A percentile compares a stretch with the other conserved stretches of the same genome.
phyloP scores from a whole-genome alignment of 2,329 filamentous ascomycete genomes.

The Pleurostoma richardsiae region DNA sequence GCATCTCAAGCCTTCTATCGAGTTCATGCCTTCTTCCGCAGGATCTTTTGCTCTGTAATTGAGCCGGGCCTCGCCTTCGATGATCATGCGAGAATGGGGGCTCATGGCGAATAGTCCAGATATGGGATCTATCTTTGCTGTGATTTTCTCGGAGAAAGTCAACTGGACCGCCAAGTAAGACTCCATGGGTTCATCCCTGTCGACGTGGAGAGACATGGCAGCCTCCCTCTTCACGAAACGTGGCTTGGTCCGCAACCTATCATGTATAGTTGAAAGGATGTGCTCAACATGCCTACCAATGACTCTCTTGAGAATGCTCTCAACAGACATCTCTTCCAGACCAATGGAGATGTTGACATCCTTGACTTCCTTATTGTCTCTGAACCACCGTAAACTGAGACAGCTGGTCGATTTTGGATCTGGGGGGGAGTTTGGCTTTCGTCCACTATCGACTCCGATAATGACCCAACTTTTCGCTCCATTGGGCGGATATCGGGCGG shows the following conservation, averaged over 20 bases:
- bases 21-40: conserved; percentile 48
- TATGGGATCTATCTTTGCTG: conserved; percentile 67
- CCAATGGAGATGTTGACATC: conserved; percentile 65
- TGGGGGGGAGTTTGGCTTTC: conserved; percentile 28
- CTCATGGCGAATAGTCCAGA: conserved; percentile 72
- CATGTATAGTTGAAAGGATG: conserved; percentile 63
- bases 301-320: conserved; percentile 66
- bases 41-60: conserved; percentile 53
- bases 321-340: conserved; percentile 62
- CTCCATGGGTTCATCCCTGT: conserved; percentile 56
- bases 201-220: conserved; percentile 51
- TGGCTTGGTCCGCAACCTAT: conserved; percentile 51
- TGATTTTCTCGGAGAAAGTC: conserved; percentile 54
- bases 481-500: conserved; percentile 47
- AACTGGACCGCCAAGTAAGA: conserved; percentile 67
- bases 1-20: conserved; percentile 59
- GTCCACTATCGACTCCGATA: conserved; percentile 71
- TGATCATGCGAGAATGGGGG: conserved; percentile 53
- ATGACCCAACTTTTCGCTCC: conserved; percentile 86
- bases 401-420: conserved; percentile 44
- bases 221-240: conserved; percentile 59
- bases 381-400: conserved; percentile 74
- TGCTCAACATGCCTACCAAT: conserved; percentile 71
- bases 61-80: conserved; percentile 58
- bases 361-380: conserved; percentile 70